phyloP scores from a whole-genome alignment of 345 rosid species.

The Populus deltoides region DNA sequence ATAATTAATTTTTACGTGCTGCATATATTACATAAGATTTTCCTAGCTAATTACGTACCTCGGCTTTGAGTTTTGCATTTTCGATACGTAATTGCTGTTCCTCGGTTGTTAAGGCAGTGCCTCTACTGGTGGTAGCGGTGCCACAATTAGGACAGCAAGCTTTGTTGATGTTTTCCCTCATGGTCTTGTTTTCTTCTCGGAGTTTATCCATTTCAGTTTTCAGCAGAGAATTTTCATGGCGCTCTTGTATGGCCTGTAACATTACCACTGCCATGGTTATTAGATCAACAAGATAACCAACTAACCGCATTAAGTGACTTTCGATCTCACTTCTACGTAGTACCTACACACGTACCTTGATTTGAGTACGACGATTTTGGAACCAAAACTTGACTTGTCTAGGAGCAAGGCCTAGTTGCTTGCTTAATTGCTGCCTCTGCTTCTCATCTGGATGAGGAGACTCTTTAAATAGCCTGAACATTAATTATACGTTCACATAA shows the following conservation, averaged over 20 bases:
- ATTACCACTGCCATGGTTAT: not conserved
- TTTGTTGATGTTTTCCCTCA: slow-evolving; percentile 76
- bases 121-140: slow-evolving; percentile 49
- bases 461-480: slow-evolving; percentile 79
- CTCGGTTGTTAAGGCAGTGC: slow-evolving; percentile 41
- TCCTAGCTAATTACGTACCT: slow-evolving; percentile 31
- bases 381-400: slow-evolving; percentile 99
- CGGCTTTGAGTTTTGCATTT: slow-evolving; percentile 83
- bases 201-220: slow-evolving; percentile 85
- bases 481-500: not conserved
- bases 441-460: slow-evolving; percentile 99
- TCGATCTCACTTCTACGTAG: not conserved
- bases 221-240: slow-evolving; percentile 86
- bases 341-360: slow-evolving; percentile 48
- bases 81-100: slow-evolving; percentile 76
- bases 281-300: not conserved
- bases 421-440: slow-evolving; percentile 92
- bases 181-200: slow-evolving; percentile 73
- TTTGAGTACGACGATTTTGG: slow-evolving; percentile 95
- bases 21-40: no score
- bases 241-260: slow-evolving; percentile 83
- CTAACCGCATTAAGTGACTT: not conserved
- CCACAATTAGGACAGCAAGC: slow-evolving; percentile 90
- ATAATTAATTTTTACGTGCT: not conserved
- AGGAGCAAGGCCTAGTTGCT: slow-evolving; percentile 89